Conservation (phyloP, 306 rosid genomes). For the Fagus sylvatica region DNA sequence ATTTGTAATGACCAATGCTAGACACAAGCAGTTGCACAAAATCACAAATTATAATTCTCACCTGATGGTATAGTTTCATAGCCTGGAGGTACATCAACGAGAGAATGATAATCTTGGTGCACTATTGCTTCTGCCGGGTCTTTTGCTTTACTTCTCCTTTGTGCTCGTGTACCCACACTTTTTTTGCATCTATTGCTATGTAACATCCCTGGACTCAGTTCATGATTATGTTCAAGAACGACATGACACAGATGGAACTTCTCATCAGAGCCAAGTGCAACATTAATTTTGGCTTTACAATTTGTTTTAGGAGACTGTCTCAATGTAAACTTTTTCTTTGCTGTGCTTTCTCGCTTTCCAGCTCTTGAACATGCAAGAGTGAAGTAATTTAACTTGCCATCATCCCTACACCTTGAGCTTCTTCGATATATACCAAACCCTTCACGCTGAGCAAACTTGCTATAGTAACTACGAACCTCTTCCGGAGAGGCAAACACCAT, state of each 20-base stretch:
- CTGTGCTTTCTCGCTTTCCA: constrained; percentile 11
- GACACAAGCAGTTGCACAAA: neutral
- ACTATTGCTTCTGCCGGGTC: neutral
- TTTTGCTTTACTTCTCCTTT: constrained; percentile 2
- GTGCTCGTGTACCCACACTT: constrained; percentile 13
- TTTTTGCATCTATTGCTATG: constrained; percentile 18
- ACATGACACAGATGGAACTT: too few species aligned
- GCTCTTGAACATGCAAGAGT: constrained; percentile 23
- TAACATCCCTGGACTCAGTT: too few species aligned
- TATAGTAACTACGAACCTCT: constrained; percentile 17
- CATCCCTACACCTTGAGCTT: constrained; percentile 24
- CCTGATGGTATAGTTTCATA: constrained; percentile 9
- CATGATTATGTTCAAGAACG: too few species aligned
- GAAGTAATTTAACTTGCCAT: constrained; percentile 21
- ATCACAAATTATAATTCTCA: neutral
- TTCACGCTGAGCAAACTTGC: constrained; percentile 12
- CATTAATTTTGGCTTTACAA: constrained; percentile 24
- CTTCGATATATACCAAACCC: constrained; percentile 26
- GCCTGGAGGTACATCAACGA: neutral
- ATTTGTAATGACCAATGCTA: too few species aligned
- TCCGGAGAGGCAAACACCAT: constrained; percentile 21
- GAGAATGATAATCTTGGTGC: neutral
- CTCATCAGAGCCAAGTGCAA: constrained; percentile 11
- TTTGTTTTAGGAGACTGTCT: constrained; percentile 17
- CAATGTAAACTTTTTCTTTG: constrained; percentile 4